Conservation (phyloP, 306 rosid species). For the Datisca glomerata region DNA sequence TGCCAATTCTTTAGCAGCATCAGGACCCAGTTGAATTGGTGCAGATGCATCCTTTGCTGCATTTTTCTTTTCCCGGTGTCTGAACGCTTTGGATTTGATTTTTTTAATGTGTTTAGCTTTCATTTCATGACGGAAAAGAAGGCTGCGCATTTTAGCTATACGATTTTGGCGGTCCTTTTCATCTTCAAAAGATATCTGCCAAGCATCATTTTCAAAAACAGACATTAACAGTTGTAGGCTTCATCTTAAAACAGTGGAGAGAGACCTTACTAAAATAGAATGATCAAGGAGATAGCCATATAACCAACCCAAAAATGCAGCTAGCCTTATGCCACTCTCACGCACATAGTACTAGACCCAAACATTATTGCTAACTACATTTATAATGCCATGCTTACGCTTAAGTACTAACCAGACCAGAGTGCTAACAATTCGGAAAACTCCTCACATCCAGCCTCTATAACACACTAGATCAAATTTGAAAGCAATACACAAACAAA, state of each 20-base stretch:
- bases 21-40: constrained; percentile 49
- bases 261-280: too few relatives aligned
- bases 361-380: too few relatives aligned
- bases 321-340: too few relatives aligned
- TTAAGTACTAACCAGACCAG: too few relatives aligned
- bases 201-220: too few relatives aligned
- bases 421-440: not conserved
- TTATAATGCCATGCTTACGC: too few relatives aligned
- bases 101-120: constrained; percentile 70
- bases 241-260: too few relatives aligned
- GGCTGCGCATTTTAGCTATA: constrained; percentile 90
- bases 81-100: constrained; percentile 77
- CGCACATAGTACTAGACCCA: too few relatives aligned
- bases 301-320: too few relatives aligned
- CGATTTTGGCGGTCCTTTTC: constrained; percentile 71
- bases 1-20: constrained; percentile 69
- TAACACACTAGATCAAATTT: too few relatives aligned
- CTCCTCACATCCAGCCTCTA: not conserved
- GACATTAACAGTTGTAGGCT: too few relatives aligned
- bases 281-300: too few relatives aligned
- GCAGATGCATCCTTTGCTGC: constrained; percentile 43
- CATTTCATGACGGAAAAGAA: constrained; percentile 70
- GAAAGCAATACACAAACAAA: not conserved
- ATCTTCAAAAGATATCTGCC: constrained; percentile 68
- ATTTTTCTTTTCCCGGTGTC: constrained; percentile 74